Evolutionary conservation across 352 stramenopile species (phyloP).

Genomic region (Globisporangium sylvaticum): DNA sequence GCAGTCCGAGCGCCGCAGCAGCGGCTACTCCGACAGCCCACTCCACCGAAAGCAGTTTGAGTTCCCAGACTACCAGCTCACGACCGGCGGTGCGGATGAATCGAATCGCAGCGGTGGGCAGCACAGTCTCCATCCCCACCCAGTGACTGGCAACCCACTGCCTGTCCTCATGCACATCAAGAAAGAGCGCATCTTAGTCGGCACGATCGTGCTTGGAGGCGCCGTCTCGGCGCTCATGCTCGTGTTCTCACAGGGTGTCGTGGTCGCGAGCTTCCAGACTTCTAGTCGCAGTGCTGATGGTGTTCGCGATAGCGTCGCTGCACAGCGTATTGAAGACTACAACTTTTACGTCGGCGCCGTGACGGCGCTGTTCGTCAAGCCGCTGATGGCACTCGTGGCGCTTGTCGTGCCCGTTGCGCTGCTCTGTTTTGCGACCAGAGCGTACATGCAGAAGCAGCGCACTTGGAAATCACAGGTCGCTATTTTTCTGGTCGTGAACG

Average conservation of each 20-base stretch:
- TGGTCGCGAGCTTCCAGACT: conserved; percentile 28
- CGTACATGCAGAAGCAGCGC: conserved; percentile 40
- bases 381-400: conserved; percentile 41
- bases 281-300: background rate
- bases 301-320: no score
- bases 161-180: conserved; percentile 41
- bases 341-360: conserved; percentile 41
- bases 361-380: conserved; percentile 34
- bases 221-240: conserved; percentile 22
- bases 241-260: conserved; percentile 34
- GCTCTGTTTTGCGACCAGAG: conserved; percentile 50
- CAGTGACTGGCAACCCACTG: conserved; percentile 24
- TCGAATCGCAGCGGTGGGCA: background rate
- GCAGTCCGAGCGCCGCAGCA: conserved; percentile 29
- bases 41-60: conserved; percentile 25
- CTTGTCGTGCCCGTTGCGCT: conserved; percentile 48
- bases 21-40: background rate
- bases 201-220: conserved; percentile 18
- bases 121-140: background rate
- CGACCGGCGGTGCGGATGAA: background rate
- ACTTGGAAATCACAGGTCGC: conserved; percentile 18
- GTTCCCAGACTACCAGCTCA: conserved; percentile 25
- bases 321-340: conserved; percentile 16
- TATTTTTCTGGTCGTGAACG: conserved; percentile 29
- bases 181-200: conserved; percentile 31